Conservation (phyloP, 2,329 filamentous ascomycete species). For the Colletotrichum sp. region DNA sequence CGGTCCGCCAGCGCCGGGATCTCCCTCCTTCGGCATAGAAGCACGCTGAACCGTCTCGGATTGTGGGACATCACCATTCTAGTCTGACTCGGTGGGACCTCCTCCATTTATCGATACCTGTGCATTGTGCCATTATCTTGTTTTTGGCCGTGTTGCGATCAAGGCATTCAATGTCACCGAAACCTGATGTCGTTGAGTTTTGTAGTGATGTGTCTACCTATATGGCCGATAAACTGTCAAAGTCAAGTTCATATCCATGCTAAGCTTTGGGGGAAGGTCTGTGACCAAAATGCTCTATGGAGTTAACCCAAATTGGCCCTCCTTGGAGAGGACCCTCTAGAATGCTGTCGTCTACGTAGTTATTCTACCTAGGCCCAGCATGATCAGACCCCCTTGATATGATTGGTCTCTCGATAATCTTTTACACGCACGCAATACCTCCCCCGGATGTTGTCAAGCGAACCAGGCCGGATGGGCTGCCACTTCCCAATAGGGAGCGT, state of each 20-base stretch:
- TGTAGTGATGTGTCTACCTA: neutral
- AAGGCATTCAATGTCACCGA: neutral
- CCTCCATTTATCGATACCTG: neutral
- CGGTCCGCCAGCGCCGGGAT: neutral
- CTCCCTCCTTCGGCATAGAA: neutral
- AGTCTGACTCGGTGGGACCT: neutral
- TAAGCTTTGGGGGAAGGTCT: neutral
- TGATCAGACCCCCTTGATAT: neutral
- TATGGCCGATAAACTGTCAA: neutral
- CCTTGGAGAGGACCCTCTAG: neutral
- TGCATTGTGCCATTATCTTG: neutral
- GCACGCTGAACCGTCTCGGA: neutral
- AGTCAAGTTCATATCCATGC: neutral
- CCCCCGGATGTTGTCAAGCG: neutral
- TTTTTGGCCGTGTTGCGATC: neutral
- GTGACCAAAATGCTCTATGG: neutral
- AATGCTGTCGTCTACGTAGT: neutral
- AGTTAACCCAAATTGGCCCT: neutral
- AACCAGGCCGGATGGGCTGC: neutral
- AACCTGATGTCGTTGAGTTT: neutral
- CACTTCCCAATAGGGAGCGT: neutral
- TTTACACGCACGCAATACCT: neutral
- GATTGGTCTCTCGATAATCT: neutral
- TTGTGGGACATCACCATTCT: neutral
- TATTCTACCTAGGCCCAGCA: neutral